Base-by-base conservation (phyloP, 176 grass and related monocot genomes). In the Zoysia japonica region DNA sequence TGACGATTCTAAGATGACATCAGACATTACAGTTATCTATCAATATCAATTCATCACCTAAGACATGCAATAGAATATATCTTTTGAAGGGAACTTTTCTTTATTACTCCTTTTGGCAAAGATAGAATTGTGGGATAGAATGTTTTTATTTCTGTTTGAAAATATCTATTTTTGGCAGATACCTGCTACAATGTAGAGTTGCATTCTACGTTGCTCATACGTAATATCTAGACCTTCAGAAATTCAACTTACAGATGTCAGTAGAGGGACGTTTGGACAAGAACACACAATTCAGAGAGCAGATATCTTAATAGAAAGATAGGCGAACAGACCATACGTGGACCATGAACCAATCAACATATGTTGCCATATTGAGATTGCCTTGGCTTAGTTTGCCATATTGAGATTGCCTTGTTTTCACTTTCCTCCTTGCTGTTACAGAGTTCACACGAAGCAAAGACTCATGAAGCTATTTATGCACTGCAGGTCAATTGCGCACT, bases 401-500 rank as follows among this genome's bases (percentile, higher is more conserved):
- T 66, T 69, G 47, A 16, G 11, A 7, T 55, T 39, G 6, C 37
- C 28, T 4, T 2, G 8, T 44, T 12, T 35, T 50, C 59, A 9
- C 68, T 55, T 80, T 50, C 5, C 42, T 80, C 14, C 47, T 78
- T 28, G 16, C 38, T 50, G 28, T 56, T 37, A 55, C 1, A n/a
- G 56, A 46, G 28, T 28, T 11, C 14, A 57, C 28, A 41, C 1
- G 47, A 76, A 79, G 40, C 37, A 49, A 16, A 67, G 67, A 68
- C 65, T 82, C 9, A 71, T 77, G 63, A 57, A 14, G 52, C 0
- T 15, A 11, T 47, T 15, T 36, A 51, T 63, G 28, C 47, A 81
- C 20, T 51, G 0, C 81, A 99, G 96, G 92, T 99, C 67, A 99
- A 99, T 78, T 48, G 68, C 73, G 88, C 96, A 47, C 84, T 99